Conservation (phyloP, 208 protist species). For the Leptomonas pyrrhocoris region DNA sequence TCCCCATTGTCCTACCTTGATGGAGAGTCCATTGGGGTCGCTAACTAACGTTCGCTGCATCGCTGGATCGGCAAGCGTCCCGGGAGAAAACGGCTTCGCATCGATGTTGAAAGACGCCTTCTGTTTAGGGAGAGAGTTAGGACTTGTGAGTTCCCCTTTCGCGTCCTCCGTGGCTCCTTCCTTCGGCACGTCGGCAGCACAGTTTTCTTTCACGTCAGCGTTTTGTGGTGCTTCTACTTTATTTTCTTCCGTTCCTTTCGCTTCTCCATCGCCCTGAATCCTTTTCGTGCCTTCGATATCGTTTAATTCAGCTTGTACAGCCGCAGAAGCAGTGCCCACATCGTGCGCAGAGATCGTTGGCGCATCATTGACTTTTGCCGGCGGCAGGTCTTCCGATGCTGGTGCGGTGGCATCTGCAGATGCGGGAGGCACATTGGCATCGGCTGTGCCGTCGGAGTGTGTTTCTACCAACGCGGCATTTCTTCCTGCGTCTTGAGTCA, state of each 20-base stretch:
- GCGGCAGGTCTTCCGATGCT: no score
- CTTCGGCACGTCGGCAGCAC: neutral
- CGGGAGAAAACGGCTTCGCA: slow-evolving; percentile 31
- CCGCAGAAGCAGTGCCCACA: no score
- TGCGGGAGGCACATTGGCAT: neutral
- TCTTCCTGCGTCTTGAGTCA: neutral
- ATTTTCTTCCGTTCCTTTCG: no score
- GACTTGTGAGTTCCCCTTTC: slow-evolving; percentile 6
- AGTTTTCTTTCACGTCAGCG: neutral
- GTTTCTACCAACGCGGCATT: neutral
- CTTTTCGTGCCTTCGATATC: neutral
- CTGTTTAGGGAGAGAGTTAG: slow-evolving; percentile 19
- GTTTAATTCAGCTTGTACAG: neutral
- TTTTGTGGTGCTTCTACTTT: neutral
- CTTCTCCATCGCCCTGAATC: neutral
- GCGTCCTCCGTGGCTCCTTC: neutral
- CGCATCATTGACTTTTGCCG: no score
- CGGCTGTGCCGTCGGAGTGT: neutral
- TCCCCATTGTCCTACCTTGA: slow-evolving; percentile 31
- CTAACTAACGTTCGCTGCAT: slow-evolving; percentile 14
- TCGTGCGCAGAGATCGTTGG: no score
- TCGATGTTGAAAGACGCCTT: slow-evolving; percentile 30
- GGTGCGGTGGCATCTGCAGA: no score
- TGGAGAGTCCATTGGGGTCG: slow-evolving; percentile 18
- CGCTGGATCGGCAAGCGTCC: slow-evolving; percentile 19